These are phyloP conservation scores for Echeveria elegans DNA, from an alignment of 164 flowering plant genomes.

Conservation along the genomic window DNA sequence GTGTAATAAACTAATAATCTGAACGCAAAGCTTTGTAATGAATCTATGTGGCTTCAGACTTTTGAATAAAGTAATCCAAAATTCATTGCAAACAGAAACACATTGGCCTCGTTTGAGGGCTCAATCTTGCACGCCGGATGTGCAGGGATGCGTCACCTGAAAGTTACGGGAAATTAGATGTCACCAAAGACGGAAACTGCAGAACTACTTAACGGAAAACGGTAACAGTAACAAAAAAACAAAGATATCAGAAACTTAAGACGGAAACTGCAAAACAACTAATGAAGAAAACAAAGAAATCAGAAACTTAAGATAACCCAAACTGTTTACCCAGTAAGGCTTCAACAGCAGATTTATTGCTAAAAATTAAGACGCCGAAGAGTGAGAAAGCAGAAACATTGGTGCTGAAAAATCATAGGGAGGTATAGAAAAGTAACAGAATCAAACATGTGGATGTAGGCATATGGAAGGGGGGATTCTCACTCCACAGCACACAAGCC, in stretches of 20 bases:
- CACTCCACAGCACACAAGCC: background rate
- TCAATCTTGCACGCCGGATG: no score
- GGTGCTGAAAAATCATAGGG: background rate
- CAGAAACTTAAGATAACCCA: background rate
- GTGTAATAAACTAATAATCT: background rate
- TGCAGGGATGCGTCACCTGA: no score
- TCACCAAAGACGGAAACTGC: no score
- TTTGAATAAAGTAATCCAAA: no score
- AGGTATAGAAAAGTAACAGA: background rate
- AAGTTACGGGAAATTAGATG: no score
- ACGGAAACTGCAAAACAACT: background rate
- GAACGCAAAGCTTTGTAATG: background rate
- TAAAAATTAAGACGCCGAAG: background rate
- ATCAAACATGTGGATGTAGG: background rate
- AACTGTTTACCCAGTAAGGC: background rate
- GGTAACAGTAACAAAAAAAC: background rate
- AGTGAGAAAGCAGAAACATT: background rate
- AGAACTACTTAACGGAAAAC: background rate
- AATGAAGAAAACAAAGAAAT: background rate
- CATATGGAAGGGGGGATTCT: background rate
- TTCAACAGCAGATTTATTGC: background rate
- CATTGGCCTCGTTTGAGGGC: no score
- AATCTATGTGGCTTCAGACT: no score
- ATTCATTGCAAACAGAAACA: no score
- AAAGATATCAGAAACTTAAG: background rate